Evolutionary conservation across 371 early-diverging fungal genomes (phyloP), one percentile per base, ranked within the genome.

Genomic region (Mucor racemosus): DNA sequence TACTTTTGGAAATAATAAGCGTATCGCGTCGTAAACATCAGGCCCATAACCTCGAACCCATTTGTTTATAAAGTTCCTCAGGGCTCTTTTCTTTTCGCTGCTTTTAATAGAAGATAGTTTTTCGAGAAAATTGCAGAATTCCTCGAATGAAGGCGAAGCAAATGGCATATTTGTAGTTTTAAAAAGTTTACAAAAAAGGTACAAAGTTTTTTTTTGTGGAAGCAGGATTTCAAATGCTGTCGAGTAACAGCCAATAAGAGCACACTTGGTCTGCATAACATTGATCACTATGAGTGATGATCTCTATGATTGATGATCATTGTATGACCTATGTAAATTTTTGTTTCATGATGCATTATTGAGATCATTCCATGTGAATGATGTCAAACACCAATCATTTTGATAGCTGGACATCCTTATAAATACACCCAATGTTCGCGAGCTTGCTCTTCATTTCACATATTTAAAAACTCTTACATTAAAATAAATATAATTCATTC

Each of bases 1-100:
- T 60, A 60, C 60, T 60, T 26, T 60, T 40, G 60, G 60, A 0
- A 60, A 33, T 17, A 60, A 31, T 40, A 60, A 33, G 21, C 60
- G 60, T 35, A 60, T 21, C n/a, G 42, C 42, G 21, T 60, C 60
- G n/a, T 42, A 60, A 14, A 60, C 34, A 60, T 42, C 34, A 26
- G 60, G 26, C 4, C 60, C 60, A 33, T 33, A 60, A 42, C 11
- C 11, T 5, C 33, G 11, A 5, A 42, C 21, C 41, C 44, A 60
- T 42, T 44, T 60, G 11, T 41, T 11, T 4, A 40, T 13, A 15
- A 35, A 60, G 14, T 7, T 60, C 21, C 5, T 11, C 19, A 60
- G 13, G n/a, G 15, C 11, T 15, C 7, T n/a, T 42, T 6, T 33
- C 33, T 60, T 60, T 60, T 42, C 60, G n/a, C 44, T 60, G 6